These are phyloP conservation scores for Botryosphaeria dothidea DNA, from an alignment of 2,329 filamentous ascomycete species.

Conservation along the genomic window DNA sequence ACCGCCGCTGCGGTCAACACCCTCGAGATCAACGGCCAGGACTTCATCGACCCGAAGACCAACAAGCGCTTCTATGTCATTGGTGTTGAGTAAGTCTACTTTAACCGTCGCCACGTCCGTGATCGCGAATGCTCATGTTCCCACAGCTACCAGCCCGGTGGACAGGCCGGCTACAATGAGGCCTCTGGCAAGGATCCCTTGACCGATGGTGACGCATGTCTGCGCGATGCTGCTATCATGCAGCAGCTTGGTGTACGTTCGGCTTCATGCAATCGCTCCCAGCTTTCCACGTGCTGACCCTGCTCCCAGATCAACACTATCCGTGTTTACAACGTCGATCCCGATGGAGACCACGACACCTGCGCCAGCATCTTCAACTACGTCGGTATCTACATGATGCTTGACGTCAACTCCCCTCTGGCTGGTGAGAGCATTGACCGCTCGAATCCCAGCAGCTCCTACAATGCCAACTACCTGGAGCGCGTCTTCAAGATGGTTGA, in stretches of 20 bases:
- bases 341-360: conserved; percentile 59
- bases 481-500: conserved; percentile 65
- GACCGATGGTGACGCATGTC: conserved; percentile 57
- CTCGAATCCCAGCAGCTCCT: conserved; percentile 54
- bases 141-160: conserved; percentile 62
- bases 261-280: neutral
- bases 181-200: conserved; percentile 54
- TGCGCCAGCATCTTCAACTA: conserved; percentile 67
- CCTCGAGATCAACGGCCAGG: conserved; percentile 58
- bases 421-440: conserved; percentile 59
- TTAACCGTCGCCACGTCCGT: neutral
- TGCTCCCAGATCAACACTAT: conserved; percentile 58
- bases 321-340: conserved; percentile 65
- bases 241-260: conserved; percentile 58
- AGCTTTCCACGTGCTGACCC: conserved; percentile 16
- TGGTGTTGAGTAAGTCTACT: conserved; percentile 57
- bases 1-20: conserved; percentile 56
- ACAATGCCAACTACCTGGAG: conserved; percentile 56
- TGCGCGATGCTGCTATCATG: conserved; percentile 65
- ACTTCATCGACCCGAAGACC: conserved; percentile 62
- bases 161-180: conserved; percentile 58
- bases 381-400: conserved; percentile 66
- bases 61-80: conserved; percentile 62
- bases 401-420: conserved; percentile 66
- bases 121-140: conserved; percentile 5